Evolutionary conservation across 768 basidiomycete genomes (phyloP), one percentile per base, ranked within the genome.

Genomic region (Lactifluus piperatus): DNA sequence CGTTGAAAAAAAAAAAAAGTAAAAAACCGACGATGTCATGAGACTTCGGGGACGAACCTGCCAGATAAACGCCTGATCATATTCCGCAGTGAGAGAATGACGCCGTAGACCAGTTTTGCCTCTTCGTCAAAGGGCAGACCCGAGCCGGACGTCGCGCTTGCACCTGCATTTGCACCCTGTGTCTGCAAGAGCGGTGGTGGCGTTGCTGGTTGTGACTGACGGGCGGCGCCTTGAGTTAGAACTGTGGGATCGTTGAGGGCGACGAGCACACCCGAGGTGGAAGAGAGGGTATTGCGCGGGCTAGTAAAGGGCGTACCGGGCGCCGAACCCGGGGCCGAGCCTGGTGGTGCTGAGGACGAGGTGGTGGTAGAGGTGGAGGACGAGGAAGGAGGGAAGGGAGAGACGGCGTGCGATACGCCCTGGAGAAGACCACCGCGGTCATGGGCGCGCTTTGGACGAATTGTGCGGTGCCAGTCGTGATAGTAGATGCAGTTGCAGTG

Each of bases 61-160:
- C 88, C 85, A 13, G 94, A 89, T 10, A 99, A 72, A 71, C 97
- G 98, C 77, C 85, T 95, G 68, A 95, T 77, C 94, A 98, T 95
- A 71, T 92, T 94, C 55, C 92, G 75, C 65, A 99, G 69, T 7
- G 91, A 94, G 44, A 97, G 76, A 14, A 98, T 78, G 54, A 99
- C 91, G 56, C 97, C 97, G 70, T 98, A 99, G 0, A 99, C 94
- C 61, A 99, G 80, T 70, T 99, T 99, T 1, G 87, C 86, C 71
- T 99, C 95, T 71, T 99, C 97, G 68, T 99, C 97, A 65, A 99
- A 98, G 6, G 95, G 77, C 20, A 99, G 75, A 18, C 81, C 83
- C 4, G 82, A 77, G 61, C 67, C 50, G 4, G 54, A 27, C 20
- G 24, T n/a, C n/a, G n/a, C n/a, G n/a, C n/a, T n/a, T n/a, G n/a